Evolutionary conservation across 768 basidiomycete species (phyloP).

Genomic region (Serendipita indica): DNA sequence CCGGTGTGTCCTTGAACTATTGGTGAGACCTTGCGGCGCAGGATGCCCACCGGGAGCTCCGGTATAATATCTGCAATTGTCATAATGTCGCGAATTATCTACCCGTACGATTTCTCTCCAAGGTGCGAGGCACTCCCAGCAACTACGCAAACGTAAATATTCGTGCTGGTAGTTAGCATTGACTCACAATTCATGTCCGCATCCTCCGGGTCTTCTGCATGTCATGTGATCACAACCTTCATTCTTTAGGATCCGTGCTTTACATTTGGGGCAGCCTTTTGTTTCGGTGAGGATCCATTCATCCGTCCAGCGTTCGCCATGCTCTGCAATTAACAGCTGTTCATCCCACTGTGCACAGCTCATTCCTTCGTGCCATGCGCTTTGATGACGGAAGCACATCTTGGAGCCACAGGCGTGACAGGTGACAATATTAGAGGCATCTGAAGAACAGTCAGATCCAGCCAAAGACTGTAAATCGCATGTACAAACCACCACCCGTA

Average conservation of each 20-base stretch:
- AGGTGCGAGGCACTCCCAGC: background rate
- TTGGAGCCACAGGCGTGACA: background rate
- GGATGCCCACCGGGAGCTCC: background rate
- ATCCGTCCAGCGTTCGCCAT: background rate
- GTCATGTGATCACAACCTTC: constrained; percentile 5
- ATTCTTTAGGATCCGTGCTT: background rate
- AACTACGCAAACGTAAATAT: background rate
- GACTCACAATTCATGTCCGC: constrained; percentile 4
- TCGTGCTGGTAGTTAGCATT: background rate
- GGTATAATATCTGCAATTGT: constrained; percentile 3
- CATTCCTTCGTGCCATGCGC: background rate
- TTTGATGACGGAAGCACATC: background rate
- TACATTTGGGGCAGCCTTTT: background rate
- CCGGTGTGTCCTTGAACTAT: too few relatives aligned
- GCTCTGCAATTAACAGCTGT: background rate
- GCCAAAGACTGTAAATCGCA: background rate
- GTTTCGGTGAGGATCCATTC: background rate
- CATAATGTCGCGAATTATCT: constrained; percentile 1
- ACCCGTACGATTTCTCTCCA: background rate
- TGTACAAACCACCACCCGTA: background rate
- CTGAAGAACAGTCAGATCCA: too few relatives aligned
- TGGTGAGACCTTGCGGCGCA: too few relatives aligned
- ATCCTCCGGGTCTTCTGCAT: background rate
- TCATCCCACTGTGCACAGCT: background rate
- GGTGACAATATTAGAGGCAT: background rate